Conservation (phyloP, 2,329 filamentous ascomycete species). For the Phialophora expanda region DNA sequence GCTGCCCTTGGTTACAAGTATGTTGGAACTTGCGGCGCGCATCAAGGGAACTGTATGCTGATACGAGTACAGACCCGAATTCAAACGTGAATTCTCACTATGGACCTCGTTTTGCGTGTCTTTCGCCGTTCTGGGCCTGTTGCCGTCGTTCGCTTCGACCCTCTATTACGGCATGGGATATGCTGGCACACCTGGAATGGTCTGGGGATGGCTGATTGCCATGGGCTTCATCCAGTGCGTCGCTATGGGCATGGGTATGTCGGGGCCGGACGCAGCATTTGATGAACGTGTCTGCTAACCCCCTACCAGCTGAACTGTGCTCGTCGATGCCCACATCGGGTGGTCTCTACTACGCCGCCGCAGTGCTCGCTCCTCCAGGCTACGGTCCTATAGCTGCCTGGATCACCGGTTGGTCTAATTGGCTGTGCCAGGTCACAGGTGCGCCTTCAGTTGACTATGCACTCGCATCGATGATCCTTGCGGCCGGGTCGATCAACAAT, state of each 20-base stretch:
- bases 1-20: slow-evolving; percentile 65
- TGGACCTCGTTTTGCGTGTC: slow-evolving; percentile 77
- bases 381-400: slow-evolving; percentile 71
- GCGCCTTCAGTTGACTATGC: slow-evolving; percentile 72
- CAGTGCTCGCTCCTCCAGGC: slow-evolving; percentile 69
- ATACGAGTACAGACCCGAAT: slow-evolving; percentile 60
- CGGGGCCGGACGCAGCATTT: not conserved
- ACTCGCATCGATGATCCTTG: slow-evolving; percentile 72
- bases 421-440: slow-evolving; percentile 69
- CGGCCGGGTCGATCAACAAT: slow-evolving; percentile 70
- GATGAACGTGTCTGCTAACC: slow-evolving; percentile 42
- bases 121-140: slow-evolving; percentile 72
- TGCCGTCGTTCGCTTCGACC: slow-evolving; percentile 74
- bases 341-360: slow-evolving; percentile 74
- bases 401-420: slow-evolving; percentile 74
- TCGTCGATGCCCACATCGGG: slow-evolving; percentile 74
- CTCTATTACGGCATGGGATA: slow-evolving; percentile 72
- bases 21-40: slow-evolving; percentile 47
- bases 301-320: slow-evolving; percentile 66
- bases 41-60: not conserved
- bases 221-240: slow-evolving; percentile 75
- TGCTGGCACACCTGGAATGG: slow-evolving; percentile 66
- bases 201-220: slow-evolving; percentile 76
- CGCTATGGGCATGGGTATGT: slow-evolving; percentile 62
- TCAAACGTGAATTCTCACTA: slow-evolving; percentile 72